Percentiles rank a stretch among this genome's conserved stretches.
Evolutionary conservation across 495 filamentous ascomycete species (phyloP).

Genomic region (Penicillium cataractarum): DNA sequence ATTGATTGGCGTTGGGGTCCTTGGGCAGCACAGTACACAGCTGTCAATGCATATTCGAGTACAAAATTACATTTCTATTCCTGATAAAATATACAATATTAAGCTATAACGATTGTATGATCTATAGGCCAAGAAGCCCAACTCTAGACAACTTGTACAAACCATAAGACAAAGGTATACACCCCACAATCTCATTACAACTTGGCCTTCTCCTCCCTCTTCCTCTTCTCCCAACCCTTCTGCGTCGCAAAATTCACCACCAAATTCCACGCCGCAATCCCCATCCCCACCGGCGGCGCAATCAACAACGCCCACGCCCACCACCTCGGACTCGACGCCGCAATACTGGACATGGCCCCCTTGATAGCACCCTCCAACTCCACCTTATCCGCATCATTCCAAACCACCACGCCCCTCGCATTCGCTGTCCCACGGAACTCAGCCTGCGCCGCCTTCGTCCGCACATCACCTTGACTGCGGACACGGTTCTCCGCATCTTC

Average conservation of each 20-base stretch:
- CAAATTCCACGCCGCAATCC: slow-evolving; percentile 66
- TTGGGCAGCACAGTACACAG: not conserved
- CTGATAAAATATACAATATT: not conserved
- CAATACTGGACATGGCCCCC: slow-evolving; percentile 63
- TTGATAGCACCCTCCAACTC: slow-evolving; percentile 67
- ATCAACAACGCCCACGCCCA: slow-evolving; percentile 77
- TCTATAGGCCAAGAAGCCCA: not conserved
- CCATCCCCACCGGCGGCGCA: slow-evolving; percentile 71
- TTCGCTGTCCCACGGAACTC: slow-evolving; percentile 60
- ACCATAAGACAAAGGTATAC: slow-evolving; percentile 10
- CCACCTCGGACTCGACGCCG: slow-evolving; percentile 67
- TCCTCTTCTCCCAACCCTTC: slow-evolving; percentile 68
- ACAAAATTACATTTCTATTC: not conserved
- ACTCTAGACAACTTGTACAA: not conserved
- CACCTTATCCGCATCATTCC: slow-evolving; percentile 78
- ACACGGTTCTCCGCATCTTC: slow-evolving; percentile 86
- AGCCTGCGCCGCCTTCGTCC: slow-evolving; percentile 75
- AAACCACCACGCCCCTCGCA: slow-evolving; percentile 72
- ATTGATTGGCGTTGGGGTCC: slow-evolving; percentile 16
- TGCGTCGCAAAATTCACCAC: slow-evolving; percentile 67
- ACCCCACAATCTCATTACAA: slow-evolving; percentile 41
- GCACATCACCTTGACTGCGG: slow-evolving; percentile 78
- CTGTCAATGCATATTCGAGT: not conserved
- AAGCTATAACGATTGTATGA: not conserved
- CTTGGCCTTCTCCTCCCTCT: slow-evolving; percentile 68